Conservation (phyloP, 2,329 filamentous ascomycete species). For the Juglanconis oblonga region DNA sequence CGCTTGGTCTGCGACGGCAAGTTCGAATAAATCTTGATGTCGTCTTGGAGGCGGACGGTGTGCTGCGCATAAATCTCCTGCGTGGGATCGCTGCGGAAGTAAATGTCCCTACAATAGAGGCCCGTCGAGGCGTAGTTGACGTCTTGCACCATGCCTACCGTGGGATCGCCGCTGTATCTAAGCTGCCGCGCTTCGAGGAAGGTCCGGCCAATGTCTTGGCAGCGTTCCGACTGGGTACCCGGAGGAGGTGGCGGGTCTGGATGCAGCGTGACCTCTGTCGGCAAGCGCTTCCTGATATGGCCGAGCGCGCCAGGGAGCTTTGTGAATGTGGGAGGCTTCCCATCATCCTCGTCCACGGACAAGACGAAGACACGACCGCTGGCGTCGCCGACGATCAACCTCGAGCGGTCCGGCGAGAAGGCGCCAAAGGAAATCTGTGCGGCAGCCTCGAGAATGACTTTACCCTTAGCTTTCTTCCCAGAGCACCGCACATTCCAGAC, state of each 20-base stretch:
- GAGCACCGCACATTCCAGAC: constrained; percentile 57
- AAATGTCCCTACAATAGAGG: constrained; percentile 47
- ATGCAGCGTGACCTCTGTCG: constrained; percentile 49
- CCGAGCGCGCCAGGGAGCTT: constrained; percentile 33
- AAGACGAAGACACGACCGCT: constrained; percentile 58
- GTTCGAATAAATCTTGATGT: constrained; percentile 24
- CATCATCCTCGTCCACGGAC: constrained; percentile 43
- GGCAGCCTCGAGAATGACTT: constrained; percentile 51
- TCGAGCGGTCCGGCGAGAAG: constrained; percentile 55
- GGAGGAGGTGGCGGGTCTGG: constrained; percentile 43
- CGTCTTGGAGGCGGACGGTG: constrained; percentile 43
- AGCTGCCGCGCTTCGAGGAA: constrained; percentile 42
- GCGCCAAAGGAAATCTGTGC: constrained; percentile 56
- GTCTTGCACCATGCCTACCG: constrained; percentile 56
- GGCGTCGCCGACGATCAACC: constrained; percentile 58
- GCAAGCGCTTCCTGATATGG: constrained; percentile 36
- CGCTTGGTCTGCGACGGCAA: neutral
- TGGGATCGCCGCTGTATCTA: constrained; percentile 39
- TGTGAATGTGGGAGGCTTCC: constrained; percentile 33
- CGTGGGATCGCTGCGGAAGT: constrained; percentile 40
- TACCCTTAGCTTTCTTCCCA: constrained; percentile 42
- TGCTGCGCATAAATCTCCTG: constrained; percentile 43
- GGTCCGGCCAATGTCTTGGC: constrained; percentile 24
- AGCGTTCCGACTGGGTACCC: constrained; percentile 18
- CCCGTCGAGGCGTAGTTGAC: constrained; percentile 44